Conservation (phyloP, 148 eudicot genomes). For the Vaccinium myrtillus region DNA sequence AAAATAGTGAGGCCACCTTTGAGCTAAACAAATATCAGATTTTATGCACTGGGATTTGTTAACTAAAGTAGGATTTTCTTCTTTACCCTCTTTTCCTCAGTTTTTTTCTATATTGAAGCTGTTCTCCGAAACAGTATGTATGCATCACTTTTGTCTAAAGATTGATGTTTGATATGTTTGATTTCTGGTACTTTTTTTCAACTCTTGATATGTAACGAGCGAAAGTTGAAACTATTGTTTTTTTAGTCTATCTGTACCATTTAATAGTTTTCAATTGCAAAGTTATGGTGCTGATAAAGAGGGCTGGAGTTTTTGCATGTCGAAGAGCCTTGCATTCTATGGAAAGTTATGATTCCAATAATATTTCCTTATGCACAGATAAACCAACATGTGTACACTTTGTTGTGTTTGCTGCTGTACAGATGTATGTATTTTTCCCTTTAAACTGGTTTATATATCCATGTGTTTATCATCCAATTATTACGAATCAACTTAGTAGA, state of each 20-base stretch:
- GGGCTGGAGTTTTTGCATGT: slow-evolving; percentile 8
- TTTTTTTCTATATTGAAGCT: neutral
- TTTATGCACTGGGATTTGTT: neutral
- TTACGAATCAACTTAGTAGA: neutral
- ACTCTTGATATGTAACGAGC: neutral
- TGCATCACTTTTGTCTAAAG: neutral
- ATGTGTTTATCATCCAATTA: neutral
- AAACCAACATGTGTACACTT: neutral
- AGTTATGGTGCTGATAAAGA: neutral
- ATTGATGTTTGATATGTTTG: neutral
- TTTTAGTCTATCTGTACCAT: neutral
- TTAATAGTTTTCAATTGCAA: neutral
- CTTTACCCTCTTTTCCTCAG: neutral
- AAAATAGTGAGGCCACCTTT: neutral
- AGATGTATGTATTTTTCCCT: too few relatives aligned
- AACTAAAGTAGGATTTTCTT: neutral
- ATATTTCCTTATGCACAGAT: neutral
- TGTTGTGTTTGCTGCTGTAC: neutral
- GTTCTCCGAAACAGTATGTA: neutral
- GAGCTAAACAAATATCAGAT: neutral
- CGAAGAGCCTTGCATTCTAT: neutral
- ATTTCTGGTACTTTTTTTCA: neutral
- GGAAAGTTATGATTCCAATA: neutral
- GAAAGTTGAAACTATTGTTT: neutral
- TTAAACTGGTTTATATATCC: neutral